Evolutionary conservation across 306 rosid genomes (phyloP).

Genomic region (Oxytropis ochrocephala): DNA sequence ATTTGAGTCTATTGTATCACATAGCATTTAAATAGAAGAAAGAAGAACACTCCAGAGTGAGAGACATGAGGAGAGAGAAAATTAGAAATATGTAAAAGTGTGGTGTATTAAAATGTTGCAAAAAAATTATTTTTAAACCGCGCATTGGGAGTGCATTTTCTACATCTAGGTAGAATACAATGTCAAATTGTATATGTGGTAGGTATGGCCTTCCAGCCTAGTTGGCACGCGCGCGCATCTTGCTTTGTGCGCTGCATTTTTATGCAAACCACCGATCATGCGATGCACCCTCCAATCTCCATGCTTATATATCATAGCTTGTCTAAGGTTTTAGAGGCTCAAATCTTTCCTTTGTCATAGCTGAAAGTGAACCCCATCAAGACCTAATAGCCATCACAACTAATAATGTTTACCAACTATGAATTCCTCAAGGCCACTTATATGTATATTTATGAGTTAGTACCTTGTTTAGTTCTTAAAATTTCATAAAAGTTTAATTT

Average conservation of each 20-base stretch:
- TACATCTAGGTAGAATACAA: not conserved
- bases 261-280: constrained; percentile 7
- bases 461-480: too few relatives aligned
- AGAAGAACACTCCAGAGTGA: too few relatives aligned
- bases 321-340: constrained; percentile 37
- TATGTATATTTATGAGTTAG: too few relatives aligned
- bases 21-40: too few relatives aligned
- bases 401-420: constrained; percentile 6
- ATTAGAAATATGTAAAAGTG: too few relatives aligned
- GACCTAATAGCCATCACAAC: not conserved
- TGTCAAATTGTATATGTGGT: constrained; percentile 1
- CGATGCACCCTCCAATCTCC: constrained; percentile 32
- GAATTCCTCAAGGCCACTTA: too few relatives aligned
- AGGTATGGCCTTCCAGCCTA: constrained; percentile 21
- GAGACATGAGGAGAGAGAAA: too few relatives aligned
- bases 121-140: too few relatives aligned
- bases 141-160: not conserved
- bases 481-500: too few relatives aligned
- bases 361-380: constrained; percentile 1
- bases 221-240: constrained; percentile 58
- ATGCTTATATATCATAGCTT: constrained; percentile 29
- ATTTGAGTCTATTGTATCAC: too few relatives aligned
- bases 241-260: constrained; percentile 38
- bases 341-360: constrained; percentile 34
- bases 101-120: too few relatives aligned